Base-by-base conservation (phyloP, 306 rosid species). In the Arachis stenosperma region DNA sequence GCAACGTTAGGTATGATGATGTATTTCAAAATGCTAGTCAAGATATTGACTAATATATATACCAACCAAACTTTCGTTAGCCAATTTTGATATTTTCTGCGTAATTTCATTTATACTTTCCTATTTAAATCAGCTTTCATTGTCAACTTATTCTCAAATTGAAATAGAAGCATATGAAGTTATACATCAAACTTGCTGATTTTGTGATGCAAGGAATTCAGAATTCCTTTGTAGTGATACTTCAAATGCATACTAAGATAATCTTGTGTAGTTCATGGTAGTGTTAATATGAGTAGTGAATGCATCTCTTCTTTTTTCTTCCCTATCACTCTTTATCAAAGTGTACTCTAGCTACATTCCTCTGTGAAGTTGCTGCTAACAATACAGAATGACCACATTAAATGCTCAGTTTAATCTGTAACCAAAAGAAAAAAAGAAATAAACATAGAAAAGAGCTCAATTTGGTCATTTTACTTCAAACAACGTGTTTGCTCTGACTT, bases 1-100 rank as follows among this genome's bases (percentile, higher is more conserved):
- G 79, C 42, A 65, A 44, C 50, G 12, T 71, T 63, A 88, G 97
- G 99, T 94, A 85, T 54, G 56, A 42, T 77, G 39, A 67, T n/a
- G 17, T 75, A 47, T 80, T 86, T 44, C 41, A 56, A 33, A 43
- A 33, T 33, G 37, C 4, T 33, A 33, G 4, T 33, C 47, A 63
- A 71, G 67, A 46, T 42, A 33, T 48, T 60, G 41, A n/a, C 11
- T 48, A 30, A 29, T 75, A 8, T 61, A 8, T 61, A 13, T 13
- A 10, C 46, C 67, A 52, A 42, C 58, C 55, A 50, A 50, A 50
- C 15, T 12, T 50, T 50, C 4, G 55, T 13, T 15, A 6, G 17
- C n/a, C 15, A 50, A 50, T 50, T 50, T 50, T 6, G 55, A 13
- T 50, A 13, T 50, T 13, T 50, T 50, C 15, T 50, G 55, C 55